Conservation (phyloP, 169 alveolate species). For the Cryptosporidium parvum region DNA sequence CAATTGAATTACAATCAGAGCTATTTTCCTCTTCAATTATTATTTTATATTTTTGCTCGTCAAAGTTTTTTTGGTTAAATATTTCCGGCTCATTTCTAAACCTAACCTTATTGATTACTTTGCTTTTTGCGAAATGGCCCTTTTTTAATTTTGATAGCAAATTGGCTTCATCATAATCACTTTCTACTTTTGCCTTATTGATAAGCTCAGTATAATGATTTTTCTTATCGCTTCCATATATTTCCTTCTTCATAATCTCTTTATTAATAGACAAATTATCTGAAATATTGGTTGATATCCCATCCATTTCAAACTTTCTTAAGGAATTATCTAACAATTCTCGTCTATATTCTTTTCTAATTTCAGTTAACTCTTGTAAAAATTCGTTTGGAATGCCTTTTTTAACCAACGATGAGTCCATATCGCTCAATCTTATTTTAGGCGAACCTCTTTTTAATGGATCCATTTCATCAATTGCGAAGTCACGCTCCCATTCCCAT, state of each 20-base stretch:
- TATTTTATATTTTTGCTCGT: constrained; percentile 7
- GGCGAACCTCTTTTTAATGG: neutral
- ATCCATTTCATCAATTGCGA: constrained; percentile 35
- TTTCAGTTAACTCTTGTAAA: constrained; percentile 45
- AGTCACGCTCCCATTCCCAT: constrained; percentile 75
- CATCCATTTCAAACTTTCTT: constrained; percentile 31
- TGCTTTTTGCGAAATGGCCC: neutral
- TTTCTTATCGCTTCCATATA: constrained; percentile 13
- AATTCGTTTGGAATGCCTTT: constrained; percentile 48
- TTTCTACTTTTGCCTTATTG: neutral
- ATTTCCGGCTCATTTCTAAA: constrained; percentile 19
- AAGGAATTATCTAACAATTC: constrained; percentile 39
- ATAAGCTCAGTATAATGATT: neutral
- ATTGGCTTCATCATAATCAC: neutral
- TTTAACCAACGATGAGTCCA: constrained; percentile 36
- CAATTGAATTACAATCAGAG: neutral
- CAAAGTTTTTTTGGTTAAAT: neutral
- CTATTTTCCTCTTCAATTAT: constrained; percentile 4
- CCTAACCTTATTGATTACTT: neutral
- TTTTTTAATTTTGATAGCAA: neutral
- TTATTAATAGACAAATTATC: neutral
- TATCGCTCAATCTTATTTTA: constrained; percentile 34
- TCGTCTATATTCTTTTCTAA: constrained; percentile 45
- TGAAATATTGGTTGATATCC: constrained; percentile 4
- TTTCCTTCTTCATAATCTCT: constrained; percentile 32